Conservation (phyloP, 345 rosid genomes). For the Brassica rapa region DNA sequence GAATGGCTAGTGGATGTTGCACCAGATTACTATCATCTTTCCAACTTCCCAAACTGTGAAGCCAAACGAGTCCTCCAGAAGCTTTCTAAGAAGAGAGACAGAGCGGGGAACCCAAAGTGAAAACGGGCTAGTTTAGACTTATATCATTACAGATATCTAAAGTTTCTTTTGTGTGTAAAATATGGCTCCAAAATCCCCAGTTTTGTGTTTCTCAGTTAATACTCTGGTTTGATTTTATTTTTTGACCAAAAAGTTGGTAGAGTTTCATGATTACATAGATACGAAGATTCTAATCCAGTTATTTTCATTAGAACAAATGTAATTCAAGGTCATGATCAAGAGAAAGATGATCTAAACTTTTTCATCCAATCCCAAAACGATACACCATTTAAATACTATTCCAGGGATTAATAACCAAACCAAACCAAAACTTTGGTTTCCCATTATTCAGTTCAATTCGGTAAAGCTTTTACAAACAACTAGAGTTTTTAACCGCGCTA, state of each 20-base stretch:
- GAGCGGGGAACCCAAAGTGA: not conserved
- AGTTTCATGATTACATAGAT: not conserved
- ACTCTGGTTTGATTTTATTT: not conserved
- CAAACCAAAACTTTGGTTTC: not conserved
- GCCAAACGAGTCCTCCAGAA: not conserved
- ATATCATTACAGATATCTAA: not conserved
- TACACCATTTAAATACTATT: not conserved
- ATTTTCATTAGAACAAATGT: not conserved
- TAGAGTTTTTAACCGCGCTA: too few species aligned
- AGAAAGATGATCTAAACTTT: not conserved
- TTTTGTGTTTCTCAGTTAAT: not conserved
- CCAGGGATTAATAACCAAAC: not conserved
- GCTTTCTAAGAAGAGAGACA: not conserved
- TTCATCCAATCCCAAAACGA: not conserved
- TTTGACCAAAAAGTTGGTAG: not conserved
- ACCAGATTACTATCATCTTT: not conserved
- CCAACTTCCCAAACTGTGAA: not conserved
- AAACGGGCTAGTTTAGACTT: not conserved
- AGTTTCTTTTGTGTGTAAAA: not conserved
- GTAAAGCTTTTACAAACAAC: too few species aligned
- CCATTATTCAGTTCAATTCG: too few species aligned
- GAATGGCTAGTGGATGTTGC: not conserved
- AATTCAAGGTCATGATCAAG: not conserved
- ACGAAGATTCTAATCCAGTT: not conserved
- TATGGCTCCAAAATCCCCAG: not conserved